Evolutionary conservation across 768 basidiomycete species (phyloP), one percentile per base, ranked within the genome.

Genomic region (Calocybe indica): DNA sequence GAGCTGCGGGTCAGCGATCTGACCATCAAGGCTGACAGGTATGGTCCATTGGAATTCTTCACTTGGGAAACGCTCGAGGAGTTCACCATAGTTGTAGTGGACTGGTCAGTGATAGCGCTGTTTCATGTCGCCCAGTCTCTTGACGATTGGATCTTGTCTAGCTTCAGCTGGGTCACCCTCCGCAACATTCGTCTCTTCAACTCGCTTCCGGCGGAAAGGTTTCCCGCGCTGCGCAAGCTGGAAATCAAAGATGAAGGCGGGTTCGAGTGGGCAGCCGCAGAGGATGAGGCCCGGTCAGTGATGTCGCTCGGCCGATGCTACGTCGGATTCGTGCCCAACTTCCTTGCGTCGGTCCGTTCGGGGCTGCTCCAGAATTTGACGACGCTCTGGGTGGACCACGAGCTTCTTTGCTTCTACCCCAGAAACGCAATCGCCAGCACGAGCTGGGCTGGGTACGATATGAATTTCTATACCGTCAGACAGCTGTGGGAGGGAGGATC

Each of bases 381-480:
- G 6, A 36, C 52, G 32, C 55, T 61, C 11, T 61, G 57, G 59
- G 52, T 60, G 9, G 51, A 58, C 45, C 47, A 55, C 35, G 31
- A 35, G 3, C 47, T 44, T 13, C 48, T 61, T 10, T 47, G 41
- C 32, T 47, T 55, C 49, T 47, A 46, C 5, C 33, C 28, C 9
- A 38, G 28, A 6, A 13, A 10, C 30, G 30, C 28, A 11, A 43
- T 33, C 6, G 22, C 29, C 5, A 29, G 32, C 28, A 14, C 40
- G 8, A 22, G 43, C 3, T 29, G 40, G 13, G 31, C 34, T 6
- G 36, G 15, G 7, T 37, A 15, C 10, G 42, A 37, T 37, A 29
- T 43, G 30, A 34, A 41, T 1, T 50, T 54, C 22, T 54, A 52
- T 40, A 40, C 32, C 11, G 40, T 52, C 22, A 42, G 44, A 14